These are phyloP conservation scores for Pseudogymnoascus sp. DNA, from an alignment of 2,329 filamentous ascomycete genomes.

Conservation along the genomic window DNA sequence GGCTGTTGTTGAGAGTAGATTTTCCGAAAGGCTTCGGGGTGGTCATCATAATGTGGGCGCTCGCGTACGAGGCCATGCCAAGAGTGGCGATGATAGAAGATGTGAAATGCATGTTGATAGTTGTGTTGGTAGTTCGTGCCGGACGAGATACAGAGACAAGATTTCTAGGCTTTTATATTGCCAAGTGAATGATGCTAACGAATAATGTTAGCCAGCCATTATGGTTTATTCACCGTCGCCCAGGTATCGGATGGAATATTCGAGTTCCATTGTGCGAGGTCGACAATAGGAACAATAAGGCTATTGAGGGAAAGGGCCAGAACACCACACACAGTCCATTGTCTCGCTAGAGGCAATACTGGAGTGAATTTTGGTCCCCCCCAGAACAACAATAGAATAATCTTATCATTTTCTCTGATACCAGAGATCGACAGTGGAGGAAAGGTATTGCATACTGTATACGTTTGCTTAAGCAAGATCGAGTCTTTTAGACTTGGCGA, in stretches of 20 bases:
- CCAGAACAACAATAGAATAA: background rate
- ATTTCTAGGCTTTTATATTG: slow-evolving; percentile 8
- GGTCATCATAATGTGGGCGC: slow-evolving; percentile 70
- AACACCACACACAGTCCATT: background rate
- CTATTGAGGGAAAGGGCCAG: background rate
- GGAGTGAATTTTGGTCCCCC: background rate
- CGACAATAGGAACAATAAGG: background rate
- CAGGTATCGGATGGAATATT: background rate
- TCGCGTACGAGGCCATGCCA: slow-evolving; percentile 50
- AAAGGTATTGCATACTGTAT: background rate
- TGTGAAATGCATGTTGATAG: slow-evolving; percentile 39
- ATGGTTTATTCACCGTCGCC: background rate
- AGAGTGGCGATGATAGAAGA: slow-evolving; percentile 44
- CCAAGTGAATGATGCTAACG: slow-evolving; percentile 1
- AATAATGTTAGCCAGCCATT: slow-evolving; percentile 6
- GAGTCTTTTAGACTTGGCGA: slow-evolving; percentile 1
- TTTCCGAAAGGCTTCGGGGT: slow-evolving; percentile 56
- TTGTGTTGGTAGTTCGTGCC: slow-evolving; percentile 4
- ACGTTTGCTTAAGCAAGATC: slow-evolving; percentile 4
- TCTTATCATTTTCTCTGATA: background rate
- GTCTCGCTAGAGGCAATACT: slow-evolving; percentile 2
- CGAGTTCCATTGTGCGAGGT: background rate
- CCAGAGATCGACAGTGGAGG: background rate
- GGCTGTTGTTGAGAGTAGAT: slow-evolving; percentile 49
- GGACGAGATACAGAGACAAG: slow-evolving; percentile 7